These are phyloP conservation scores for Tanacetum coccineum DNA, from an alignment of 129 eudicot species.

Conservation along the genomic window DNA sequence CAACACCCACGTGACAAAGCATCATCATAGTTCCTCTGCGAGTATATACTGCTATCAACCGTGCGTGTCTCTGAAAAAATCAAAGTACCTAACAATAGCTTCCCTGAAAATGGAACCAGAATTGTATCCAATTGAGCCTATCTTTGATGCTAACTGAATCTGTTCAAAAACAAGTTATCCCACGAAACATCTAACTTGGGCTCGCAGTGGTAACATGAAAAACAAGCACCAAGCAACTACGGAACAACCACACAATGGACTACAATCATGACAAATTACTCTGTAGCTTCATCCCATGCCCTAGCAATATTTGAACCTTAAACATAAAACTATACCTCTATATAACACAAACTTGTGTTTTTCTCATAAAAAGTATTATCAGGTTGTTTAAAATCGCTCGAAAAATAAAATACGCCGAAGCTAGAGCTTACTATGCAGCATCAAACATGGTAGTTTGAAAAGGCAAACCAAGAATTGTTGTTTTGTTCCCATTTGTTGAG, in stretches of 20 bases:
- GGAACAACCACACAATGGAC: conserved; percentile 39
- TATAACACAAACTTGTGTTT: no score
- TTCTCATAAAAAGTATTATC: not conserved
- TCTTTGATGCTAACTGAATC: conserved; percentile 25
- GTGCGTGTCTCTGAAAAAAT: conserved; percentile 10
- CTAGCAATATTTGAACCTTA: conserved; percentile 22
- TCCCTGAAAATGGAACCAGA: not conserved
- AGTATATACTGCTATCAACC: conserved; percentile 10
- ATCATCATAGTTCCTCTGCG: conserved; percentile 26
- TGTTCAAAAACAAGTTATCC: conserved; percentile 58
- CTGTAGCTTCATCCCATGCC: conserved; percentile 31
- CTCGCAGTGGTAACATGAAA: conserved; percentile 61
- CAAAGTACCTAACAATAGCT: conserved; percentile 9
- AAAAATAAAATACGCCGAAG: not conserved
- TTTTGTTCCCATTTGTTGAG: conserved; percentile 34
- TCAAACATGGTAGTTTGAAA: conserved; percentile 33
- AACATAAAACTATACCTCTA: no score
- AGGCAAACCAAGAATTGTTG: conserved; percentile 42
- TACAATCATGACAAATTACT: conserved; percentile 43
- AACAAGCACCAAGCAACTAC: conserved; percentile 45
- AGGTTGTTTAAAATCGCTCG: not conserved
- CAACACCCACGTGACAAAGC: conserved; percentile 38
- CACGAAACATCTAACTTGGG: conserved; percentile 41
- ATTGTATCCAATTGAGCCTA: conserved; percentile 20
- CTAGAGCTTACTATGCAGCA: conserved; percentile 36